These are phyloP conservation scores for Trypanosoma theileri DNA, from an alignment of 208 protist species.

Conservation along the genomic window DNA sequence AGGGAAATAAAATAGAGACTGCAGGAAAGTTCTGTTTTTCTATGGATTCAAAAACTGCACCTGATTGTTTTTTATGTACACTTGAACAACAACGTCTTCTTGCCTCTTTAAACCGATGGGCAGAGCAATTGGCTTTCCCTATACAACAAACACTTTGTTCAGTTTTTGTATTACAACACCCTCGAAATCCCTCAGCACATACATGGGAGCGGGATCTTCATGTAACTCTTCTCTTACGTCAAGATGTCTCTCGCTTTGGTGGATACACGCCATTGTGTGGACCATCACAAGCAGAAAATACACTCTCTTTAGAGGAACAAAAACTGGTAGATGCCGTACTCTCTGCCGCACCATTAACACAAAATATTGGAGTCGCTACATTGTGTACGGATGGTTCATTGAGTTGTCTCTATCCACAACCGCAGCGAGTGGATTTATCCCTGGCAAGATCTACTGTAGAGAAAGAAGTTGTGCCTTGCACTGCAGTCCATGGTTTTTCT, in stretches of 20 bases:
- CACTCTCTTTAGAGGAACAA: constrained; percentile 70
- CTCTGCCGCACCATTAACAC: constrained; percentile 49
- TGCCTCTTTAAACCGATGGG: constrained; percentile 53
- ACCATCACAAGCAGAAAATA: constrained; percentile 49
- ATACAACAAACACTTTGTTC: constrained; percentile 40
- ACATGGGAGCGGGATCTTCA: constrained; percentile 38
- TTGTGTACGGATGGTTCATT: constrained; percentile 30
- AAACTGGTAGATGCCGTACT: constrained; percentile 64
- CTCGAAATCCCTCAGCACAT: background rate
- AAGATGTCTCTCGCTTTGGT: constrained; percentile 39
- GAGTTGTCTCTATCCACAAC: constrained; percentile 21
- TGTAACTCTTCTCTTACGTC: constrained; percentile 50
- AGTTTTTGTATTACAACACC: constrained; percentile 57
- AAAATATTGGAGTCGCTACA: constrained; percentile 44
- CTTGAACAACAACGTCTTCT: constrained; percentile 79
- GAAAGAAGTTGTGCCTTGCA: constrained; percentile 16
- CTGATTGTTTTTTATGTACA: constrained; percentile 57
- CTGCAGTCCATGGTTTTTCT: constrained; percentile 15
- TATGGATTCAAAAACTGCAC: background rate
- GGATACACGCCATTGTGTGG: constrained; percentile 62
- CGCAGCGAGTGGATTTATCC: constrained; percentile 8
- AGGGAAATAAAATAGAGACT: background rate
- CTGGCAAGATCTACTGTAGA: background rate
- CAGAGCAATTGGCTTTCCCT: constrained; percentile 37
- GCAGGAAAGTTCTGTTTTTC: constrained; percentile 32